Evolutionary conservation across 2,329 filamentous ascomycete genomes (phyloP).

Genomic region (Hypoxylon sp.): DNA sequence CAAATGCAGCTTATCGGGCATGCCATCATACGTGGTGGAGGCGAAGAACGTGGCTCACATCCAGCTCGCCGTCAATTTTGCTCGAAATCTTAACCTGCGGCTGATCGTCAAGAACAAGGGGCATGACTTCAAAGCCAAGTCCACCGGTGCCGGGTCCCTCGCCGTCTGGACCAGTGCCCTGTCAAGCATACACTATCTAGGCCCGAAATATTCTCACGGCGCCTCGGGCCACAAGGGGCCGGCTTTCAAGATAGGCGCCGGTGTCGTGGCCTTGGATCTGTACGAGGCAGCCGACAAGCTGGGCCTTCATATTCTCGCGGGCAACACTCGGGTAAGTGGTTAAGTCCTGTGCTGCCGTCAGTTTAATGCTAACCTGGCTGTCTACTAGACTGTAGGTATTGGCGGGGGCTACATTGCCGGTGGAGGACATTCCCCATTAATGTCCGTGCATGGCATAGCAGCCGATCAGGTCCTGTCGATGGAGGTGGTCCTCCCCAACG

Average conservation of each 20-base stretch:
- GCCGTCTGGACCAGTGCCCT: slow-evolving; percentile 49
- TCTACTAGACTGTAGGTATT: slow-evolving; percentile 55
- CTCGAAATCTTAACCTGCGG: slow-evolving; percentile 55
- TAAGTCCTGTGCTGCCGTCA: not conserved
- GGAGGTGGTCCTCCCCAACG: slow-evolving; percentile 56
- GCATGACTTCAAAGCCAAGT: slow-evolving; percentile 57
- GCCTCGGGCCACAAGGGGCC: slow-evolving; percentile 47
- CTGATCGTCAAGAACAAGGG: slow-evolving; percentile 61
- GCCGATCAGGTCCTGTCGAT: slow-evolving; percentile 59
- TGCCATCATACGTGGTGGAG: slow-evolving; percentile 53
- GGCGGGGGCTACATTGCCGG: slow-evolving; percentile 55
- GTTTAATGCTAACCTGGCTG: slow-evolving; percentile 8
- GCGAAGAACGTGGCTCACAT: slow-evolving; percentile 53
- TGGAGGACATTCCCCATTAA: slow-evolving; percentile 61
- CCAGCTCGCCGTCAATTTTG: slow-evolving; percentile 57
- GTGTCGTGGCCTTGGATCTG: slow-evolving; percentile 60
- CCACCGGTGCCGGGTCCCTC: slow-evolving; percentile 48
- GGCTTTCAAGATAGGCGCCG: slow-evolving; percentile 64
- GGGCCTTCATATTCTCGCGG: slow-evolving; percentile 59
- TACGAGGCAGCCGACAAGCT: slow-evolving; percentile 58
- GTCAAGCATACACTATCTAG: slow-evolving; percentile 43
- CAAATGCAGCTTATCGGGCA: slow-evolving; percentile 51
- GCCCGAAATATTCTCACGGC: slow-evolving; percentile 40
- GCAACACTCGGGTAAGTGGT: slow-evolving; percentile 51
- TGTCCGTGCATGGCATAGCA: slow-evolving; percentile 55